Evolutionary conservation across 352 stramenopile genomes (phyloP), one percentile per base, ranked within the genome.

Genomic region (Globisporangium rhizosaccharum): DNA sequence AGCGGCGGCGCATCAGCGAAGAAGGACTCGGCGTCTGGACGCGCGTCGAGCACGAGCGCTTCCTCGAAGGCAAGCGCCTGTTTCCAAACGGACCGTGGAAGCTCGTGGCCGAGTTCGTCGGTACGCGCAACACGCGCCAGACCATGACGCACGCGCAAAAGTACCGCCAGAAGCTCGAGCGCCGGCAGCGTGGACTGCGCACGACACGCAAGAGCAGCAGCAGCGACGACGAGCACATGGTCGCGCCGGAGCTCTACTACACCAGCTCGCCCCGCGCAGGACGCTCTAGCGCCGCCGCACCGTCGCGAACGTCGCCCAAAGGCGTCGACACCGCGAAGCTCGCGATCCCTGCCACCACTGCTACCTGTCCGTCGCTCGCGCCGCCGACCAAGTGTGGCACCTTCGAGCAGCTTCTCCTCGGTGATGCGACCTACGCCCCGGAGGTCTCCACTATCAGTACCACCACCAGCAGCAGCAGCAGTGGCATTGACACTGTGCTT

Each of bases 101-200:
- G 58, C 55, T 74, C 37, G 70, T 84, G 49, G 72, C 74, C 18
- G 68, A 66, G 44, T 67, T 68, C 57, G 70, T 84, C 14, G 70
- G 70, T 28, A 79, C 74, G 51, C 72, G 74, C 59, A 81, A 62
- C 53, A 90, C 93, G 17, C 91, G 96, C n/a, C 97, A 99, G 73
- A 98, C 98, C 52, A 90, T 90, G 82, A 90, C 82, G 30, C 82
- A 92, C 61, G 82, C 82, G 63, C 82, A 92, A 53, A 92, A 92
- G 66, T 92, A 92, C 62, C 80, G 80, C 46, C 79, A 92, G 67
- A 92, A 92, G 75, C 62, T 80, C 45, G 68, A 68, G 53, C 68
- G 73, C 18, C 70, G 71, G 23, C 65, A 59, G 50, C 73, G 70
- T 36, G 63, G 66, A 23, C 36, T 66, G 41, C 59, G 65, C 15